A percentile compares a stretch with the other conserved stretches of the same genome.
Conservation (phyloP, 257 asterid genomes). For the Schizonepeta tenuifolia region DNA sequence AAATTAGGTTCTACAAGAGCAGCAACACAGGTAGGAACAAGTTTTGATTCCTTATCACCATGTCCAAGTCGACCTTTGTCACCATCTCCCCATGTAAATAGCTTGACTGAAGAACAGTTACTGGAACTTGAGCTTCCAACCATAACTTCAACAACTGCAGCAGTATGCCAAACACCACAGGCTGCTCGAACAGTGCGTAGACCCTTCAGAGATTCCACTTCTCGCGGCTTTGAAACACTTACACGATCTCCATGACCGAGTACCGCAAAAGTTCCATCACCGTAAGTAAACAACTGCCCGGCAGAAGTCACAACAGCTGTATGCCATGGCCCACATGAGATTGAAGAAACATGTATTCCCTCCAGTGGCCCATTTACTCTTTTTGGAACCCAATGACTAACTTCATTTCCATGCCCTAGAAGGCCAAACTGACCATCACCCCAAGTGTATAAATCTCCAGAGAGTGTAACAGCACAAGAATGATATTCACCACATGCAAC, state of each 20-base stretch:
- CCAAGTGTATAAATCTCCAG: slow-evolving; percentile 95
- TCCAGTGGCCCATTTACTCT: slow-evolving; percentile 88
- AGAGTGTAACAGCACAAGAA: slow-evolving; percentile 88
- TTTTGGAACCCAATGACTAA: slow-evolving; percentile 93
- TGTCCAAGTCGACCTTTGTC: slow-evolving; percentile 93
- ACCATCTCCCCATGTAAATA: slow-evolving; percentile 98
- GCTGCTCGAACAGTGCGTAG: slow-evolving; percentile 90
- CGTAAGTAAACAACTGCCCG: slow-evolving; percentile 90
- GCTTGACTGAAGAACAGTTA: slow-evolving; percentile 89
- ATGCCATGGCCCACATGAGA: slow-evolving; percentile 98
- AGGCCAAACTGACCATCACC: slow-evolving; percentile 92
- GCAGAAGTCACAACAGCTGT: slow-evolving; percentile 97
- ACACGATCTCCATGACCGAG: slow-evolving; percentile 90
- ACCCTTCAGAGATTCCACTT: slow-evolving; percentile 92
- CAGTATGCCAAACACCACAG: slow-evolving; percentile 98
- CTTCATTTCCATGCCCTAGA: slow-evolving; percentile 96
- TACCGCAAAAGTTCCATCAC: slow-evolving; percentile 95
- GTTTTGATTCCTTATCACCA: slow-evolving; percentile 87
- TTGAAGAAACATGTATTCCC: slow-evolving; percentile 84
- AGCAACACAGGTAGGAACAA: slow-evolving; percentile 97
- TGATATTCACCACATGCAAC: slow-evolving; percentile 95
- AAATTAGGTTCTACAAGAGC: slow-evolving; percentile 94
- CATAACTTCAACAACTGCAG: slow-evolving; percentile 97
- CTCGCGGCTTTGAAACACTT: slow-evolving; percentile 81
- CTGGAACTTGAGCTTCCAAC: slow-evolving; percentile 94